Conservation (phyloP, 106 monocot species). For the Narthecium ossifragum region DNA sequence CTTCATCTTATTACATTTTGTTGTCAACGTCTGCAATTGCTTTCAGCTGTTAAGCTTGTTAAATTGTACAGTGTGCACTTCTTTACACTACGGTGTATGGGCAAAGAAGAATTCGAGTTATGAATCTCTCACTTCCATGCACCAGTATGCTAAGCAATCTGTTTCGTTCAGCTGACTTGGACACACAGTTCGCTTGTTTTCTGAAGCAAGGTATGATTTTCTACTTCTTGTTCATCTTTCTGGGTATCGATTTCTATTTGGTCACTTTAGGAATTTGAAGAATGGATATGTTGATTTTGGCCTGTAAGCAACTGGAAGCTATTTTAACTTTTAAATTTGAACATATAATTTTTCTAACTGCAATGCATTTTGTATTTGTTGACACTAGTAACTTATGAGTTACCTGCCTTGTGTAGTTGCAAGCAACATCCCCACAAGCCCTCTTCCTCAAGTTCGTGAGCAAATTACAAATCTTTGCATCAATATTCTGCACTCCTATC, state of each 20-base stretch:
- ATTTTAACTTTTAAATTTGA: no score
- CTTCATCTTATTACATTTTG: neutral
- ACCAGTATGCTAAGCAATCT: conserved; percentile 75
- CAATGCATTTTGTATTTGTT: no score
- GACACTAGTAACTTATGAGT: neutral
- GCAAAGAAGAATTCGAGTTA: conserved; percentile 95
- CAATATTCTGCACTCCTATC: conserved; percentile 77
- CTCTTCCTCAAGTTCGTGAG: conserved; percentile 76
- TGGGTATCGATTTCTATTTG: no score
- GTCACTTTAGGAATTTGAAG: no score
- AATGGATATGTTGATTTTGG: no score
- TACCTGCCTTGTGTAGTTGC: conserved; percentile 57
- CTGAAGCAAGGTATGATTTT: conserved; percentile 88
- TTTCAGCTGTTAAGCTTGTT: no score
- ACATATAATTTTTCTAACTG: no score
- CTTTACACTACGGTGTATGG: conserved; percentile 96
- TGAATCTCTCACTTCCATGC: conserved; percentile 92
- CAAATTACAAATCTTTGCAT: conserved; percentile 77
- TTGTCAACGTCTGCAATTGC: neutral
- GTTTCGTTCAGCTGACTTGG: conserved; percentile 90
- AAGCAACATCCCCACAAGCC: conserved; percentile 49
- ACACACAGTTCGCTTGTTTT: conserved; percentile 78
- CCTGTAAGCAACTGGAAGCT: no score
- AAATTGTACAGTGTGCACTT: conserved; percentile 77
- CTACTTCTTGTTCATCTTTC: neutral